Evolutionary conservation across 192 early-diverging fungal genomes (phyloP).

Genomic region (Rhizoclosmatium sp.): DNA sequence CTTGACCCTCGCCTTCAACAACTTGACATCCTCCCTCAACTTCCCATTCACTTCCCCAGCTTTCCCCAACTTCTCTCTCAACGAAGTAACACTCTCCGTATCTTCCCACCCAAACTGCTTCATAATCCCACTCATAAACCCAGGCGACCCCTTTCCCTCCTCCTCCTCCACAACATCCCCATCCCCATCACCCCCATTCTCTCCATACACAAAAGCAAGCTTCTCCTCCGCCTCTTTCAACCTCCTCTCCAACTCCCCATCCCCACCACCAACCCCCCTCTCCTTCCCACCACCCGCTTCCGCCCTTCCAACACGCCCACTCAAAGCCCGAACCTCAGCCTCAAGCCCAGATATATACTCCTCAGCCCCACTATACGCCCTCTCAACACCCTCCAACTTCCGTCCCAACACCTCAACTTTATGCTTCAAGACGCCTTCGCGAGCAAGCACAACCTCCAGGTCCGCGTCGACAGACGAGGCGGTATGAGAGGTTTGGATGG

Average conservation of each 20-base stretch:
- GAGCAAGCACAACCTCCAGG: slow-evolving; percentile 8
- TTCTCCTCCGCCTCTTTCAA: slow-evolving; percentile 19
- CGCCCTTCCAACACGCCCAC: no score
- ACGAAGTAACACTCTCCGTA: not conserved
- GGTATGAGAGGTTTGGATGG: not conserved
- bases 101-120: not conserved
- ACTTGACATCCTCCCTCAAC: slow-evolving; percentile 12
- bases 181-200: not conserved
- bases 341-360: slow-evolving; percentile 32
- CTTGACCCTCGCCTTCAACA: slow-evolving; percentile 25
- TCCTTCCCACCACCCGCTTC: no score
- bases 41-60: not conserved
- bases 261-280: no score
- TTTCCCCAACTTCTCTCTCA: not conserved
- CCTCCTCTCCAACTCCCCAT: no score
- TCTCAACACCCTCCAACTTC: slow-evolving; percentile 25
- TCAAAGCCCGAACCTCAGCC: not conserved
- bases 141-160: not conserved
- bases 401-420: slow-evolving; percentile 19
- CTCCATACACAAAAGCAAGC: slow-evolving; percentile 2
- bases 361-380: slow-evolving; percentile 28
- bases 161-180: not conserved
- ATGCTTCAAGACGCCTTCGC: not conserved
- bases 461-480: not conserved
- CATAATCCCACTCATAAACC: not conserved